Evolutionary conservation across 345 rosid genomes (phyloP), one percentile per base, ranked within the genome.

Genomic region (Pugionium dolabratum): DNA sequence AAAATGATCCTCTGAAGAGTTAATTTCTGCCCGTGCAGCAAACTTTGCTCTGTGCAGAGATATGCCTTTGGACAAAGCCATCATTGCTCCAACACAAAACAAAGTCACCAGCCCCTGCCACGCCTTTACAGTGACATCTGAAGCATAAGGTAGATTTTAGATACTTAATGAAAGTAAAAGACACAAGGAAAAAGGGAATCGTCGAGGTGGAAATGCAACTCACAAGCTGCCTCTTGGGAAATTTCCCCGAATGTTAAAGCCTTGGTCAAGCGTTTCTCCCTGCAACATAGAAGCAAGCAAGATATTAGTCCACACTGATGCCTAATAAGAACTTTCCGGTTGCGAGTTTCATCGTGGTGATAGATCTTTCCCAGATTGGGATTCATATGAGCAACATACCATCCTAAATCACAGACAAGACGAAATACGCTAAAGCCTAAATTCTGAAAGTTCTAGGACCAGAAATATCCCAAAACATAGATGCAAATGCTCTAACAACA

Each of bases 181-280:
- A 61, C 36, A 68, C 27, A 65, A 10, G 51, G 43, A 29, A 57
- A 67, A 66, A 64, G 32, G 55, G 36, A 64, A 27, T 62, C 32
- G 6, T 29, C 6, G 46, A 8, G 52, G 57, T 33, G 11, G 27
- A 27, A 49, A 60, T 33, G 49, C 75, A 60, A 74, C 97, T 87
- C 80, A 92, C 97, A 80, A 70, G 88, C 86, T 71, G 84, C 76
- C 46, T 82, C 81, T 62, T 76, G 60, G 0, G 98, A 75, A n/a
- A 89, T 50, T 43, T 29, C 52, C 62, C 81, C 66, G 67, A 76
- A 70, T 64, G 71, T 81, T 78, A 86, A 61, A 49, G 79, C 78
- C 57, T 73, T 85, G 10, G 71, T 66, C 57, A 87, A 68, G 49
- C 78, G 75, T 59, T 78, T 80, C 80, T 88, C 98, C 82, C 98